These are phyloP conservation scores for Chlamydomonas incerta DNA, from an alignment of 139 green algal genomes.

Conservation along the genomic window DNA sequence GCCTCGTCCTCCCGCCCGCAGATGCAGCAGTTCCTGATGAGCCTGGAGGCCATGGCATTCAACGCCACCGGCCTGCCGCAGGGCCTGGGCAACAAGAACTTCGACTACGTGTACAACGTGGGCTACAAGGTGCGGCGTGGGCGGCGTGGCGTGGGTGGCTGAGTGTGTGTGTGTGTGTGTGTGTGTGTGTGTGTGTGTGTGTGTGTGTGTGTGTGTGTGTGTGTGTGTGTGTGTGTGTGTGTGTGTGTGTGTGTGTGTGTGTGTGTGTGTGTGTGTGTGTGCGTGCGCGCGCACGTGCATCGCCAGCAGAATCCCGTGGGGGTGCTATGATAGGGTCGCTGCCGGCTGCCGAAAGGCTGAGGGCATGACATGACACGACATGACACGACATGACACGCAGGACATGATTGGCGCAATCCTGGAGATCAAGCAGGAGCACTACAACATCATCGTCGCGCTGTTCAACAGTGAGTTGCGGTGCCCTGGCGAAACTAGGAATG, in stretches of 20 bases:
- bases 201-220: no score
- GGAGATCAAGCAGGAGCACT: neutral
- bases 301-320: no score
- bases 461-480: neutral
- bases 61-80: neutral
- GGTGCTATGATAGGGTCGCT: no score
- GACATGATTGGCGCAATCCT: conserved; percentile 13
- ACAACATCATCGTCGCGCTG: neutral
- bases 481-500: no score
- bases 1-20: no score
- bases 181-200: neutral
- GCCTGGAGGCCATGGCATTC: neutral
- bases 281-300: no score
- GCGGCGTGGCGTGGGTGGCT: no score
- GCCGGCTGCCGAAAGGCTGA: no score
- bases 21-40: neutral
- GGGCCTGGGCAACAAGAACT: neutral
- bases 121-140: conserved; percentile 9
- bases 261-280: neutral
- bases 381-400: no score
- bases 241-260: neutral
- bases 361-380: no score
- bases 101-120: conserved; percentile 34
- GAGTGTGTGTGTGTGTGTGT: neutral
- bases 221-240: neutral